Conservation (phyloP, 2,329 filamentous ascomycete genomes). For the Alternaria sp. region DNA sequence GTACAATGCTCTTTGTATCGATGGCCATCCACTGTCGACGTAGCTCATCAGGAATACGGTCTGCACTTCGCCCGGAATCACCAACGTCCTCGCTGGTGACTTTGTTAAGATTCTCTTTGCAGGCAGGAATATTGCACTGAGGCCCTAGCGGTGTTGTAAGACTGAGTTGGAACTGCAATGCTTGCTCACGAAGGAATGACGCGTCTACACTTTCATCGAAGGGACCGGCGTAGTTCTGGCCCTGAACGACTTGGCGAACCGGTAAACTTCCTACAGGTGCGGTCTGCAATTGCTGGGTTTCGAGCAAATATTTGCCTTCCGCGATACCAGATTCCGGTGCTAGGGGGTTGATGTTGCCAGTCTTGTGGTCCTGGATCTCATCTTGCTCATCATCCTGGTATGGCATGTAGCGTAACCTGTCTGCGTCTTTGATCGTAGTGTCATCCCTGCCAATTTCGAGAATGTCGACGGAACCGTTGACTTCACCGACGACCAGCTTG, state of each 20-base stretch:
- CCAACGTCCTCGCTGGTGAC: conserved; percentile 50
- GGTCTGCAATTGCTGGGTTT: conserved; percentile 45
- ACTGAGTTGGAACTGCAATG: conserved; percentile 44
- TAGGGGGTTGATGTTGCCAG: background rate
- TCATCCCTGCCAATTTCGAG: conserved; percentile 56
- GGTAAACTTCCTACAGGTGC: conserved; percentile 55
- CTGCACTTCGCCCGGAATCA: conserved; percentile 51
- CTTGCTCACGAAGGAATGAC: conserved; percentile 36
- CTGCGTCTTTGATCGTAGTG: conserved; percentile 36
- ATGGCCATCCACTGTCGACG: conserved; percentile 37
- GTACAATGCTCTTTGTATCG: conserved; percentile 17
- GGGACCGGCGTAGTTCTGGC: conserved; percentile 54
- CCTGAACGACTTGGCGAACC: conserved; percentile 57
- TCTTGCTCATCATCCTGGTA: conserved; percentile 25
- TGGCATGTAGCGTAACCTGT: conserved; percentile 40
- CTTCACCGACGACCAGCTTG: conserved; percentile 66
- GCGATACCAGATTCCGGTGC: conserved; percentile 36
- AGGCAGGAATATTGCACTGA: conserved; percentile 35
- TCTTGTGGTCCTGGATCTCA: background rate
- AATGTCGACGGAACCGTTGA: conserved; percentile 63
- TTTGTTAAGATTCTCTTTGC: conserved; percentile 45
- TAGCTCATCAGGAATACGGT: conserved; percentile 55
- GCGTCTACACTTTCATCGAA: conserved; percentile 41
- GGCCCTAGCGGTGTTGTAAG: conserved; percentile 26
- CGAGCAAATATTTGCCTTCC: conserved; percentile 40